Evolutionary conservation across 805 yeast genomes (phyloP), one percentile per base, ranked within the genome.

Genomic region (Candida insectorum): DNA sequence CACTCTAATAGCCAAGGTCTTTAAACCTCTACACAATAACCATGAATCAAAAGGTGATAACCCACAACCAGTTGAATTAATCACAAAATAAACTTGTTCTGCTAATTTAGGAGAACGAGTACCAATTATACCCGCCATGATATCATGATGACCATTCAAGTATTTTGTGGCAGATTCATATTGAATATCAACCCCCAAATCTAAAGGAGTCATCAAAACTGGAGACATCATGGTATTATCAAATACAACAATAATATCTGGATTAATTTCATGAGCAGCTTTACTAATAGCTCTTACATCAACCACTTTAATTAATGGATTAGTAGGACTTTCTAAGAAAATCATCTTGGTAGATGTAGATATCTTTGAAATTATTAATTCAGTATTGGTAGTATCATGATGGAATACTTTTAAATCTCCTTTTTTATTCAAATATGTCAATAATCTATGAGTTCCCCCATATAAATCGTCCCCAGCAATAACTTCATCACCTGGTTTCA

Each of bases 151-250:
- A 6, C 96, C 96, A 50, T 88, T 84, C 47, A 89, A 68, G 54
- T 85, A 89, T 60, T 89, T 89, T 26, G 97, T 89, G 11, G 94
- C 97, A 9, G 91, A 80, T 56, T 89, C 97, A 57, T 89, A 91
- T 37, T 85, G 95, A 37, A 89, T 85, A 54, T 89, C 97, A 24
- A 80, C 91, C 6, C 93, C 94, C 45, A 84, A 73, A 47, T 85
- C 86, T 44, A 89, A 69, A 4, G 97, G 97, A 16, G 81, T 72
- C 79, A 85, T 79, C 50, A 81, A 70, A 41, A 89, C 60, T 9
- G 97, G 97, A 18, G 95, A 81, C 94, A 89, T 83, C 97, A 89
- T 89, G 39, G 97, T 91, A 69, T 91, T 89, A 62, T 89, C 97
- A 41, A 89, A 89, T 10, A 86, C 95, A 25, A 86, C 79, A 31